Conservation (phyloP, 106 monocot species). For the Acorus gramineus region DNA sequence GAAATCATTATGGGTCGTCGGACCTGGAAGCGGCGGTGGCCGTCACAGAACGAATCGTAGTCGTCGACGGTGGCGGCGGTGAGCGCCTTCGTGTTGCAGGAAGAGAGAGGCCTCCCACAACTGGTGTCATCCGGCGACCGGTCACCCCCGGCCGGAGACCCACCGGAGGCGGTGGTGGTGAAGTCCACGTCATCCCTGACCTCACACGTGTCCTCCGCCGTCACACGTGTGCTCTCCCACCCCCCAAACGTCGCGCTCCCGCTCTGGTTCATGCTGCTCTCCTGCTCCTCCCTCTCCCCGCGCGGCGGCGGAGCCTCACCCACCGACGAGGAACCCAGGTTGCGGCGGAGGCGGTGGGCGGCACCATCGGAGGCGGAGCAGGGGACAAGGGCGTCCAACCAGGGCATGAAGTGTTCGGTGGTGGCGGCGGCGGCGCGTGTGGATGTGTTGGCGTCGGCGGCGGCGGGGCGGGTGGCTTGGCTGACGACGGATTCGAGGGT, state of each 20-base stretch:
- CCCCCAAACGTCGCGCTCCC: slow-evolving; percentile 10
- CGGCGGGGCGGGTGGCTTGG: slow-evolving; percentile 35
- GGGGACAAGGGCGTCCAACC: slow-evolving; percentile 42
- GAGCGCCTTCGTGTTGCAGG: no score
- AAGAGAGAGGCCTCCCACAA: slow-evolving; percentile 2
- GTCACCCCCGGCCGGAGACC: slow-evolving; percentile 2
- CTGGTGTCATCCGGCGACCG: slow-evolving; percentile 52
- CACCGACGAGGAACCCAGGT: neutral
- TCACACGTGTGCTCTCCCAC: no score
- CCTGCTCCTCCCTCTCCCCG: slow-evolving; percentile 8
- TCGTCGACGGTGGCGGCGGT: slow-evolving; percentile 5
- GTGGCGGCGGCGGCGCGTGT: neutral
- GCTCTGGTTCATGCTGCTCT: slow-evolving; percentile 16
- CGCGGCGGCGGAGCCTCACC: neutral
- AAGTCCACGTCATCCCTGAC: slow-evolving; percentile 13
- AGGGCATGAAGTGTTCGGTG: slow-evolving; percentile 1
- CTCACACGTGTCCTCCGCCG: slow-evolving; percentile 6
- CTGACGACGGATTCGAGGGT: slow-evolving; percentile 57
- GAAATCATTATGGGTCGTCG: no score
- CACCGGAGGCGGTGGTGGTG: slow-evolving; percentile 14
- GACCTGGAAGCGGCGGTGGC: slow-evolving; percentile 23
- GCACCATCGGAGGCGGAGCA: slow-evolving; percentile 7
- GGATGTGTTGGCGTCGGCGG: neutral
- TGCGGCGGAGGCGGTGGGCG: neutral
- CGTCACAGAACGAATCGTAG: slow-evolving; percentile 36